These are phyloP conservation scores for Aphanocladium album DNA, from an alignment of 2,329 filamentous ascomycete species.

Conservation along the genomic window DNA sequence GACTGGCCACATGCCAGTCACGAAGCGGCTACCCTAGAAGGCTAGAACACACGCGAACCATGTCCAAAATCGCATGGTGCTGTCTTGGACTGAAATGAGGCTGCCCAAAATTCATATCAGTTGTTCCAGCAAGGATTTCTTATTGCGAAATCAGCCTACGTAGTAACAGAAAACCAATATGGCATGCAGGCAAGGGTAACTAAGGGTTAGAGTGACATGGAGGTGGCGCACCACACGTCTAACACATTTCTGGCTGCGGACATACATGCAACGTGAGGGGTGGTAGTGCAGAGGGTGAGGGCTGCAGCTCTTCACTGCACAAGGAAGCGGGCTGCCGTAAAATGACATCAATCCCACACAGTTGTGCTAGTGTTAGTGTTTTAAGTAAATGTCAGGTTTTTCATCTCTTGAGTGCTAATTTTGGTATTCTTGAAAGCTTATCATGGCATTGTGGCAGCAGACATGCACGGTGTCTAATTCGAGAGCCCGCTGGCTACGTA, in stretches of 20 bases:
- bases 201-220: background rate
- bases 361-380: too few species aligned
- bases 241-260: too few species aligned
- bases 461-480: too few species aligned
- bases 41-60: too few species aligned
- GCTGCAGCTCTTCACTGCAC: background rate
- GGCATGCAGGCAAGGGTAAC: background rate
- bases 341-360: background rate
- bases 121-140: background rate
- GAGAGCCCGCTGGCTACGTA: too few species aligned
- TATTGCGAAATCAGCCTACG: background rate
- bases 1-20: too few species aligned
- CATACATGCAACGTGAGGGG: too few species aligned
- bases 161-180: background rate
- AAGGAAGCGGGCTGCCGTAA: background rate
- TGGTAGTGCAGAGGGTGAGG: too few species aligned
- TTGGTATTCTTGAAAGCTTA: too few species aligned
- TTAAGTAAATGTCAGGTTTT: too few species aligned
- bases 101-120: background rate
- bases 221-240: background rate
- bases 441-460: too few species aligned
- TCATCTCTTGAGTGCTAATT: too few species aligned
- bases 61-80: background rate
- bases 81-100: background rate
- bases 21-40: background rate